Percentiles rank a stretch among this genome's conserved stretches.
Conservation (phyloP, 495 filamentous ascomycete genomes). For the Cenococcum geophilum region DNA sequence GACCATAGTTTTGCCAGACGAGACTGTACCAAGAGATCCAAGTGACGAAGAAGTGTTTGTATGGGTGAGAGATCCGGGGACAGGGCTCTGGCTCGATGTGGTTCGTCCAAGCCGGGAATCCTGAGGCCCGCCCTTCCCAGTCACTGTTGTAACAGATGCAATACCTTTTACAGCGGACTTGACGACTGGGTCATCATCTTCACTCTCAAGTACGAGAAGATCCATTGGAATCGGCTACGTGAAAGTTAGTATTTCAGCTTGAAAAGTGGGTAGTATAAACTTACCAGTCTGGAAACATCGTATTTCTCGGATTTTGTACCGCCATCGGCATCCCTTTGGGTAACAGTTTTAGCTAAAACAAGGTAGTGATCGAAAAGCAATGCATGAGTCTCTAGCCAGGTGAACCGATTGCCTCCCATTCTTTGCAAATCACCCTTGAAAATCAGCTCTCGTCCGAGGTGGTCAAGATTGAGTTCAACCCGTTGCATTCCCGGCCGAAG, state of each 20-base stretch:
- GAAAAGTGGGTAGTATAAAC: slow-evolving; percentile 25
- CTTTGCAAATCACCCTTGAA: slow-evolving; percentile 85
- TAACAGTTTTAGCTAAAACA: slow-evolving; percentile 77
- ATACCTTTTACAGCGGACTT: slow-evolving; percentile 76
- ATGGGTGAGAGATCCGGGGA: slow-evolving; percentile 57
- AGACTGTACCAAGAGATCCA: slow-evolving; percentile 43
- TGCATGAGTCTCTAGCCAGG: slow-evolving; percentile 85
- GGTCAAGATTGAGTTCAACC: slow-evolving; percentile 83
- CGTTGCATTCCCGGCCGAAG: slow-evolving; percentile 80
- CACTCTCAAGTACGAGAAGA: slow-evolving; percentile 81
- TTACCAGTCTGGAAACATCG: slow-evolving; percentile 86
- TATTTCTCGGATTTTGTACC: slow-evolving; percentile 75
- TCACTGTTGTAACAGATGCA: slow-evolving; percentile 55
- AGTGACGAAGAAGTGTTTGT: slow-evolving; percentile 53
- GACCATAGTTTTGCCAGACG: slow-evolving; percentile 43
- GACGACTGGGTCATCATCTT: slow-evolving; percentile 81
- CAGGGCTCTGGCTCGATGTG: slow-evolving; percentile 47
- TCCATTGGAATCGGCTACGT: slow-evolving; percentile 90
- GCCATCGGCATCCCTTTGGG: slow-evolving; percentile 56
- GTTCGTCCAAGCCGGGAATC: slow-evolving; percentile 48
- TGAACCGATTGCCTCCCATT: slow-evolving; percentile 77
- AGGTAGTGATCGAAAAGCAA: slow-evolving; percentile 96
- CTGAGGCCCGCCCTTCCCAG: slow-evolving; percentile 43
- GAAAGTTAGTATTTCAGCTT: slow-evolving; percentile 7
- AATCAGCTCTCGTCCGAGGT: slow-evolving; percentile 84